Percentiles rank a stretch among this genome's conserved stretches.
Conservation (phyloP, 2,329 filamentous ascomycete species). For the Talaromyces sp. region DNA sequence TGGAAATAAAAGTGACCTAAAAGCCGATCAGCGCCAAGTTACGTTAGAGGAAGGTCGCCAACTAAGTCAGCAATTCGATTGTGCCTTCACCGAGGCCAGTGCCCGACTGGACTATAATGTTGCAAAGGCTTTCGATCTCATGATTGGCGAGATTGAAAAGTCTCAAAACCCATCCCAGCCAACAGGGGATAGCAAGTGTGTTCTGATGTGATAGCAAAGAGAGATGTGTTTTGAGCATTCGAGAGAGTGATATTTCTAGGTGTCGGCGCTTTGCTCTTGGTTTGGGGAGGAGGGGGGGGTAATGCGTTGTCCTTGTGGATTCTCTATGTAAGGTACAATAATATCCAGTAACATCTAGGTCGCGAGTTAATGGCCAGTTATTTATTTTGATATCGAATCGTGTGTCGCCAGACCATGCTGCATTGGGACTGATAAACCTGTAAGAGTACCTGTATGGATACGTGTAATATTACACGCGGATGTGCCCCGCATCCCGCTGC, state of each 20-base stretch:
- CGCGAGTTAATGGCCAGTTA: background rate
- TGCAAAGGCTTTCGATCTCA: constrained; percentile 82
- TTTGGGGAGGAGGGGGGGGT: background rate
- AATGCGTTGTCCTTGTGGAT: background rate
- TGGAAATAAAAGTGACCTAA: constrained; percentile 93
- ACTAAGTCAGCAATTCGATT: constrained; percentile 80
- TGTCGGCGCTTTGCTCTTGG: background rate
- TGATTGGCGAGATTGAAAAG: constrained; percentile 94
- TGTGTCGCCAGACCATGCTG: background rate
- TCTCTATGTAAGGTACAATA: background rate
- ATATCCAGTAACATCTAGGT: background rate
- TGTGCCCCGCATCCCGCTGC: background rate
- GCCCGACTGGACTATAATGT: constrained; percentile 95
- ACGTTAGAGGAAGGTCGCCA: constrained; percentile 78
- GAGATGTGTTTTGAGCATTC: background rate
- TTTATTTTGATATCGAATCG: background rate
- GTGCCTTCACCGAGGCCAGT: constrained; percentile 91
- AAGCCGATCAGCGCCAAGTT: constrained; percentile 89
- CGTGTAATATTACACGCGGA: background rate
- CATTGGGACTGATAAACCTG: background rate
- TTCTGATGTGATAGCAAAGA: constrained; percentile 62
- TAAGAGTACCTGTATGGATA: background rate
- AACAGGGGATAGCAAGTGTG: constrained; percentile 73
- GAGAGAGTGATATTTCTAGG: background rate
- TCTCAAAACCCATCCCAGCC: constrained; percentile 85